Base-by-base conservation (phyloP, 1,139 yeast species). In the Suhomyces atakaporum region DNA sequence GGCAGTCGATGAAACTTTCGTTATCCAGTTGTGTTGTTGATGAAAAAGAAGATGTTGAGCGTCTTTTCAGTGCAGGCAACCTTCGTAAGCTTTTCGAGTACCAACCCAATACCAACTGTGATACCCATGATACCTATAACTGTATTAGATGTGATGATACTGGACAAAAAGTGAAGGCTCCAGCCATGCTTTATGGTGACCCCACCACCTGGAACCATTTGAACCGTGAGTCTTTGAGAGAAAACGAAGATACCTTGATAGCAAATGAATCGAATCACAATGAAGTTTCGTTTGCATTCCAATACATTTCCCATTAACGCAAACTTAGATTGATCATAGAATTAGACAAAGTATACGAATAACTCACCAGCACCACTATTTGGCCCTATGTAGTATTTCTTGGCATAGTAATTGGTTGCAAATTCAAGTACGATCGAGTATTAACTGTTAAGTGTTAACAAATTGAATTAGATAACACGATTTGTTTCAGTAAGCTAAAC, bases 171-270 rank as follows among this genome's bases (percentile, higher is more conserved):
- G 54, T 69, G 8, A 81, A 76, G 49, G 75, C 97, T 0, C 80
- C 84, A 0, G 96, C 96, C 1, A 89, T 92, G 96, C 69, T 92
- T 27, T 94, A 94, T 55, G 99, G 99, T 46, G 99, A 94, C 62
- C 87, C 97, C 0, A 92, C 97, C 0, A 83, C 97, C 0, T 92
- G 99, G 99, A 90, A 92, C 57, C 99, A 92, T 62, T 73, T 86
- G 43, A 75, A 82, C 40, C 86, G 76, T 44, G 72, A 64, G 3
- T 78, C 77, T 2, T 67, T 92, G 52, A 65, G 61, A 15, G 62
- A 64, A 25, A 87, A 90, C 27, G 86, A 89, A 52, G 98, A 92
- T 56, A 72, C 78, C 39, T 66, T 92, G 35, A 65, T 92, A 40
- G 75, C 79, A 42, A 88, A 84, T 53, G 99, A 92, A 56, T 66